These are phyloP conservation scores for Diaporthe sp. DNA, from an alignment of 2,329 filamentous ascomycete species.

Conservation along the genomic window DNA sequence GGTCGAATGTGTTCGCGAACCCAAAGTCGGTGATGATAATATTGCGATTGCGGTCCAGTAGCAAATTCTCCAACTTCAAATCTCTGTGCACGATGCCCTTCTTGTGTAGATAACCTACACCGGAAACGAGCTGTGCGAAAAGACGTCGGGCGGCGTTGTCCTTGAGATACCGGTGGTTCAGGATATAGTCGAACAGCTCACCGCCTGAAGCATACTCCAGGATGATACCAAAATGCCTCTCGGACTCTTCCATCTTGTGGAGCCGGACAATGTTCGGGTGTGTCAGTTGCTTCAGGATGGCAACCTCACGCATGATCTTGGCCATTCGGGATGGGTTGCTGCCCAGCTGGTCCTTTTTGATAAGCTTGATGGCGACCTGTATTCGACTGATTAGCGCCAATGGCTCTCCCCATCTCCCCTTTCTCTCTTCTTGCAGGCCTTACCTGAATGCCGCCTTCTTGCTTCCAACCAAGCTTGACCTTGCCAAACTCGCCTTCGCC, in stretches of 20 bases:
- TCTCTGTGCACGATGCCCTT: conserved; percentile 99
- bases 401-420: too few species aligned
- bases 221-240: conserved; percentile 97
- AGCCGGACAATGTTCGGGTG: conserved; percentile 97
- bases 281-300: conserved; percentile 85
- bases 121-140: conserved; percentile 95
- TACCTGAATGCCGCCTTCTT: conserved; percentile 88
- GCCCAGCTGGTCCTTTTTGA: conserved; percentile 90
- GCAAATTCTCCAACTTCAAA: conserved; percentile 93
- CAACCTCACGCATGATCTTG: conserved; percentile 98
- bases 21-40: conserved; percentile 99
- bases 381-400: conserved; percentile 7
- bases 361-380: conserved; percentile 96
- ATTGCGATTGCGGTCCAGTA: conserved; percentile 96
- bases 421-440: neutral
- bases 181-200: conserved; percentile 97
- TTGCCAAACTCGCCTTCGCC: conserved; percentile 99
- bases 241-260: conserved; percentile 98
- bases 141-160: conserved; percentile 90
- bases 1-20: conserved; percentile 97
- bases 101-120: conserved; percentile 97
- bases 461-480: conserved; percentile 98
- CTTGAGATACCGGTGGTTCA: conserved; percentile 96
- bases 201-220: conserved; percentile 98
- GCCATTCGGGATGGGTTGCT: conserved; percentile 89